phyloP scores from a whole-genome alignment of 139 green algal genomes.

The Chlorella sp. region DNA sequence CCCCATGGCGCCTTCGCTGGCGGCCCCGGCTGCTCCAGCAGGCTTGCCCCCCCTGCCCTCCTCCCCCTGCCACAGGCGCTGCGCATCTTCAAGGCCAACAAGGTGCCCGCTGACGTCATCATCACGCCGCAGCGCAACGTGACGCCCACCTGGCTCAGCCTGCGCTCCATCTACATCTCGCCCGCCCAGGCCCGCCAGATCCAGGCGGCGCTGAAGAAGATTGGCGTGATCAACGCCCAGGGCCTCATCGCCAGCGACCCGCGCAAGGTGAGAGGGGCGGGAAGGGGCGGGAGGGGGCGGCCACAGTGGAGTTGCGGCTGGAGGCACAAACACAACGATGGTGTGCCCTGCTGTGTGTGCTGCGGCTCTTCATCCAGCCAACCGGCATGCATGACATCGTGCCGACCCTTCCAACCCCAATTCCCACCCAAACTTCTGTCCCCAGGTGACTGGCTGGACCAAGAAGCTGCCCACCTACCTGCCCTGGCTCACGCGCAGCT shows the following conservation, averaged over 20 bases:
- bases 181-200: background rate
- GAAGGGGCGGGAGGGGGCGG: no score
- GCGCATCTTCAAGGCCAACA: background rate
- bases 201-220: background rate
- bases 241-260: conserved; percentile 10
- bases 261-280: background rate
- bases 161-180: background rate
- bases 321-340: background rate
- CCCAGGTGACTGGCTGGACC: background rate
- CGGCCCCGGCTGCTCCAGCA: no score
- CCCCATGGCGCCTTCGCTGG: no score
- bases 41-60: background rate
- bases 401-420: background rate
- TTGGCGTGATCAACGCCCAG: background rate
- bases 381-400: no score
- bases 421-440: no score
- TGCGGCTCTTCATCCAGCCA: no score
- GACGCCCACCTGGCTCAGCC: background rate
- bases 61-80: background rate
- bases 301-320: background rate
- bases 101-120: background rate
- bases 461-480: conserved; percentile 2
- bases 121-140: no score
- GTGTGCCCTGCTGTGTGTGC: background rate
- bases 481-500: background rate